A percentile compares a stretch with the other conserved stretches of the same genome.
These are phyloP conservation scores for Plasmodium vivax DNA, from an alignment of 169 alveolate genomes.

Conservation along the genomic window DNA sequence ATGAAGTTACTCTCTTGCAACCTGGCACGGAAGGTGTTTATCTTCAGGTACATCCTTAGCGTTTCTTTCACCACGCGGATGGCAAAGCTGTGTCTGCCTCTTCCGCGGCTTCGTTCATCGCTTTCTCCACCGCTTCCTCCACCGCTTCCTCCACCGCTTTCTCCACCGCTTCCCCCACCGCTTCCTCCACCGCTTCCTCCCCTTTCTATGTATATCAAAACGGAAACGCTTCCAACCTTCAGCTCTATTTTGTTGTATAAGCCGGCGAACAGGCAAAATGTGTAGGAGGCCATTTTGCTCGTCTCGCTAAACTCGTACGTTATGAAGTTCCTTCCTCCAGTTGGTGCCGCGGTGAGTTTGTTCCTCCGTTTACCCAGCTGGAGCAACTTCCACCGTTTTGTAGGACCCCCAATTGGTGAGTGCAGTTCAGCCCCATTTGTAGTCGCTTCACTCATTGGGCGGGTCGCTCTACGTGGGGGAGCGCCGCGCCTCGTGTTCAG, in stretches of 20 bases:
- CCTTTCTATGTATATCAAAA: conserved; percentile 45
- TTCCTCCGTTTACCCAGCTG: background rate
- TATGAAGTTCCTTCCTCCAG: background rate
- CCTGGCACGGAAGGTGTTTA: background rate
- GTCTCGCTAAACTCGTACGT: conserved; percentile 32
- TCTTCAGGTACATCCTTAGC: conserved; percentile 7
- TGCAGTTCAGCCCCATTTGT: background rate
- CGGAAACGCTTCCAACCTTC: background rate
- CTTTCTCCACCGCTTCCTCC: too few species aligned
- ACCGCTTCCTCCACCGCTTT: too few species aligned
- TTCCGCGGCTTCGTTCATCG: too few species aligned
- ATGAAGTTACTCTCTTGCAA: conserved; percentile 15
- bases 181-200: background rate
- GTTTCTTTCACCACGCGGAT: background rate
- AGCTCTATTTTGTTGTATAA: conserved; percentile 16
- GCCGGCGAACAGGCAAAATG: conserved; percentile 49
- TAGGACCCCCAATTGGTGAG: background rate
- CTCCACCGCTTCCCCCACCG: too few species aligned
- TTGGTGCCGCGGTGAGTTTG: background rate
- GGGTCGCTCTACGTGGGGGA: background rate
- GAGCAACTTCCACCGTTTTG: background rate
- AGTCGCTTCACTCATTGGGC: background rate
- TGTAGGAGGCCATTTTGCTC: conserved; percentile 9
- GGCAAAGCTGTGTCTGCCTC: background rate
- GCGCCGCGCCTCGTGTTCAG: too few species aligned